Evolutionary conservation across 1,284 basidiomycete genomes (phyloP).

Genomic region (Inonotus obliquus): DNA sequence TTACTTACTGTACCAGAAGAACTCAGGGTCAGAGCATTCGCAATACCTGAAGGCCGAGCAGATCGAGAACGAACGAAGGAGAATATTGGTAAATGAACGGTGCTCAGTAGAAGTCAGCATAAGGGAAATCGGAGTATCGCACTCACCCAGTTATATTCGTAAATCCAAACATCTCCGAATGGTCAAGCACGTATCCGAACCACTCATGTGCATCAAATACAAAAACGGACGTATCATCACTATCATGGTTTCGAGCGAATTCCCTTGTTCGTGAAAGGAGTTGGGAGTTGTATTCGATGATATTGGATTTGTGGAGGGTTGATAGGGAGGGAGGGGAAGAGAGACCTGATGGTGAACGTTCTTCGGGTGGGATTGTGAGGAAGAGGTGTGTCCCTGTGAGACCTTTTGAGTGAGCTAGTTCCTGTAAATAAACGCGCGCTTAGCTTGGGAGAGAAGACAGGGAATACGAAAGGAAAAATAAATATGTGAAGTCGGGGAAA

Average conservation of each 20-base stretch:
- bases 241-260: constrained; percentile 36
- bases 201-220: constrained; percentile 47
- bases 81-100: background rate
- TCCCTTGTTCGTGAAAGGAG: constrained; percentile 32
- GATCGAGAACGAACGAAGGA: background rate
- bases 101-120: background rate
- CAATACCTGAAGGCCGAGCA: constrained; percentile 50
- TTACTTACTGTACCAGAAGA: constrained; percentile 52
- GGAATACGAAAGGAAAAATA: background rate
- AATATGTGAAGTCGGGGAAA: background rate
- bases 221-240: constrained; percentile 33
- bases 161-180: constrained; percentile 39
- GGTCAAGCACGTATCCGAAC: constrained; percentile 44
- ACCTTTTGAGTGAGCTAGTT: constrained; percentile 37
- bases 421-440: constrained; percentile 24
- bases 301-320: constrained; percentile 34
- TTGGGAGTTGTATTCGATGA: constrained; percentile 38
- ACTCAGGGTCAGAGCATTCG: constrained; percentile 41
- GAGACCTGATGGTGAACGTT: constrained; percentile 38
- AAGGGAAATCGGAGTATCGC: background rate
- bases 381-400: constrained; percentile 45
- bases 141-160: constrained; percentile 44
- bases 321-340: constrained; percentile 27
- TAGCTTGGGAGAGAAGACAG: constrained; percentile 10
- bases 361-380: constrained; percentile 50